A percentile compares a stretch with the other conserved stretches of the same genome.
Evolutionary conservation across 257 asterid species (phyloP).

Genomic region (Nemophila menziesii): DNA sequence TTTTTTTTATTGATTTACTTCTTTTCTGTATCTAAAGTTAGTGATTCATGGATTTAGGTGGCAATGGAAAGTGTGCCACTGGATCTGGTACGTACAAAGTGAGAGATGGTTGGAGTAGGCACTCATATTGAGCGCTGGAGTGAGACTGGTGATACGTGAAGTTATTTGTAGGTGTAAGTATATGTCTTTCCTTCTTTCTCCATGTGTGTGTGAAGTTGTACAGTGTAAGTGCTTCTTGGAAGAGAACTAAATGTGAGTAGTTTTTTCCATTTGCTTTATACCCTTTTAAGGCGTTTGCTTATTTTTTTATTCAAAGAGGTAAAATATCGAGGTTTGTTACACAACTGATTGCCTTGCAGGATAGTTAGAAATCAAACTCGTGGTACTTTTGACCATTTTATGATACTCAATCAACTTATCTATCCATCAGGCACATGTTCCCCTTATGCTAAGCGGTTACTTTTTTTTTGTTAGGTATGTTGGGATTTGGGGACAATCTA

Average conservation of each 20-base stretch:
- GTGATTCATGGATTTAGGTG: conserved; percentile 23
- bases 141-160: background rate
- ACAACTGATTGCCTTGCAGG: no score
- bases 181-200: background rate
- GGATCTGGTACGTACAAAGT: conserved; percentile 59
- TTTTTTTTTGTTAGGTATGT: no score
- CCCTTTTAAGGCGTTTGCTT: no score
- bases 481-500: no score
- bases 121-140: background rate
- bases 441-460: no score
- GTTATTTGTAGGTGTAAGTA: background rate
- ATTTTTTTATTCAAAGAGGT: no score
- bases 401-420: no score
- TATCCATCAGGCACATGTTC: no score
- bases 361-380: no score
- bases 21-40: conserved; percentile 6
- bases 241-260: background rate
- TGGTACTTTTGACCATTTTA: no score
- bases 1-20: background rate
- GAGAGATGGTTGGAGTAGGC: conserved; percentile 39
- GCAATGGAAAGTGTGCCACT: conserved; percentile 70
- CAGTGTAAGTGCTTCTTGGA: background rate
- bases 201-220: background rate
- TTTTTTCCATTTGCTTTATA: background rate
- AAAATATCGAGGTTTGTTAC: no score